Conservation (phyloP, 768 basidiomycete genomes). For the Trametes maxima region DNA sequence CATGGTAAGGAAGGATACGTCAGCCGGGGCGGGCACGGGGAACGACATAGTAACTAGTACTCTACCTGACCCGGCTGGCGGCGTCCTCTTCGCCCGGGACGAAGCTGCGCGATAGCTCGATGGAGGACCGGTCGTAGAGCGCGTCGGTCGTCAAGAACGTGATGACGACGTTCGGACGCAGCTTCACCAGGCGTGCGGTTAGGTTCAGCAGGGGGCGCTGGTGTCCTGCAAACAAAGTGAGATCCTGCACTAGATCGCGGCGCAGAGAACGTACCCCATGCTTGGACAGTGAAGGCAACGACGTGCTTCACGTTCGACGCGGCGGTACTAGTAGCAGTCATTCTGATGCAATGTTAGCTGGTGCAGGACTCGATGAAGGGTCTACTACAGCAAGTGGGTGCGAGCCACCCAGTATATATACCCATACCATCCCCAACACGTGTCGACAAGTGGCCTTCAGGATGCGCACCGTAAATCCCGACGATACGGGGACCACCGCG, state of each 20-base stretch:
- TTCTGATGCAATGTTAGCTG: background rate
- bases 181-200: background rate
- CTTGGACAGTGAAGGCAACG: background rate
- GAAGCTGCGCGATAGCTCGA: constrained; percentile 16
- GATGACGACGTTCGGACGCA: background rate
- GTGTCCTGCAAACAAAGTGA: background rate
- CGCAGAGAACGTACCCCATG: background rate
- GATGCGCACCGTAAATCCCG: too few species aligned
- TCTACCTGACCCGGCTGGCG: background rate
- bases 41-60: too few species aligned
- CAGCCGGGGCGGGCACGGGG: too few species aligned
- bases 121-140: constrained; percentile 6
- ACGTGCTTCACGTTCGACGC: background rate
- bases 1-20: background rate
- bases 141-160: background rate
- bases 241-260: too few species aligned
- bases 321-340: background rate
- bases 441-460: too few species aligned
- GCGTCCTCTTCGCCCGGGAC: background rate
- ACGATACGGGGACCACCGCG: too few species aligned
- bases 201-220: background rate
- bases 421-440: too few species aligned
- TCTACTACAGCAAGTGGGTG: too few species aligned
- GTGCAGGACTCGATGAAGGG: background rate
- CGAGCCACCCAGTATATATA: too few species aligned